Evolutionary conservation across 495 filamentous ascomycete genomes (phyloP), one percentile per base, ranked within the genome.

Genomic region (Podospora bellae-mahoneyi): DNA sequence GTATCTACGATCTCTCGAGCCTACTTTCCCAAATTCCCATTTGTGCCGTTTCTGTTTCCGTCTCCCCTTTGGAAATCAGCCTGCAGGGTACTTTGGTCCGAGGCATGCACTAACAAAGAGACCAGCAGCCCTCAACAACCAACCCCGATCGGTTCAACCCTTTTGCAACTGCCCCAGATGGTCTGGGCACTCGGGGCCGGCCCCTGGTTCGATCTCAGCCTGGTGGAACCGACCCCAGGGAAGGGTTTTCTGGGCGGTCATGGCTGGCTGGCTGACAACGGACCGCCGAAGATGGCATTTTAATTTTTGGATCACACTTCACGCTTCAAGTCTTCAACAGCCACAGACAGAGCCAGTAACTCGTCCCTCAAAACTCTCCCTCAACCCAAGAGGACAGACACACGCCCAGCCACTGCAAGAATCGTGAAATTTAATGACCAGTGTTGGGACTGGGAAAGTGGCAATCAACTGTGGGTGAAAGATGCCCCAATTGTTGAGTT

Each of bases 401-500:
- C 34, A 39, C 34, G 10, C 34, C 34, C 39, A 48, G 39, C 39
- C 39, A 48, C 39, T 48, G 39, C 9, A 48, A 48, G 13, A 7
- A 9, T 18, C 2, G 39, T 48, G 39, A 48, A 48, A 48, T 6
- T 48, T 32, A 32, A 13, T 48, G 39, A 13, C 10, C 39, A 13
- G 60, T 34, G 19, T 27, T 61, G n/a, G 60, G 16, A 34, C 27
- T 34, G 13, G 60, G 18, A 39, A 62, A 62, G 19, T 16, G 27
- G 20, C 39, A 48, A 48, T 48, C 39, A 48, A 48, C 39, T 32
- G 66, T 20, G 56, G 55, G 16, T n/a, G 58, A n/a, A 62, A n/a
- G 60, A 53, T 55, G 60, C 74, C 71, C 73, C 69, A 75, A 73
- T 73, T 76, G 75, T 76, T 76, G 75, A 75, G 75, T 59, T 62